phyloP scores from a whole-genome alignment of 179 eudicot genomes.

The Vitellaria paradoxa region DNA sequence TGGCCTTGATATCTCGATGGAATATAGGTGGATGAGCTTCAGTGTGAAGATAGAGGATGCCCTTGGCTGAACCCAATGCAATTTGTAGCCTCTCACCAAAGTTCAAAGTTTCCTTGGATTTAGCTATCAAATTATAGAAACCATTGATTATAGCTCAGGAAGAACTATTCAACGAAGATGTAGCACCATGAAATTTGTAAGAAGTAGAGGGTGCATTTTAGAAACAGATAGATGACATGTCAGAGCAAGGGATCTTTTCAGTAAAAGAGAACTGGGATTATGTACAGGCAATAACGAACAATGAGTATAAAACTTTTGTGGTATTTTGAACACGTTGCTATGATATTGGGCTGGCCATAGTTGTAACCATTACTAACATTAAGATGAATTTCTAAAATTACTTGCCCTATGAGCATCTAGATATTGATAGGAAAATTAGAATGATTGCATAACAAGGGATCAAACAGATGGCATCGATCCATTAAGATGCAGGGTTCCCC shows the following conservation, averaged over 20 bases:
- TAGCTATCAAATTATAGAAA: conserved; percentile 23
- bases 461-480: neutral
- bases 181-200: neutral
- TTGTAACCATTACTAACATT: neutral
- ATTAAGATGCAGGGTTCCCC: neutral
- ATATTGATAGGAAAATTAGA: neutral
- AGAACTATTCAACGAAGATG: conserved; percentile 2
- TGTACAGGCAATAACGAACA: neutral
- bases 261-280: conserved; percentile 1
- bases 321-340: too few species aligned
- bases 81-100: conserved; percentile 45
- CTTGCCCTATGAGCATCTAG: neutral
- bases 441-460: neutral
- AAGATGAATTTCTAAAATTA: neutral
- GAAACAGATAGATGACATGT: neutral
- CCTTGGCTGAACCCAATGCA: conserved; percentile 66
- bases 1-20: conserved; percentile 78
- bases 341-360: neutral
- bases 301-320: neutral
- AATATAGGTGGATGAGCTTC: conserved; percentile 82
- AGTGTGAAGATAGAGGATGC: conserved; percentile 71
- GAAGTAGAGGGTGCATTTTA: neutral
- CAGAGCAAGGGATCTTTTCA: neutral
- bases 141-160: neutral
- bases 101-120: conserved; percentile 26